phyloP scores from a whole-genome alignment of 2,329 filamentous ascomycete species.

The Alternaria dauci region DNA sequence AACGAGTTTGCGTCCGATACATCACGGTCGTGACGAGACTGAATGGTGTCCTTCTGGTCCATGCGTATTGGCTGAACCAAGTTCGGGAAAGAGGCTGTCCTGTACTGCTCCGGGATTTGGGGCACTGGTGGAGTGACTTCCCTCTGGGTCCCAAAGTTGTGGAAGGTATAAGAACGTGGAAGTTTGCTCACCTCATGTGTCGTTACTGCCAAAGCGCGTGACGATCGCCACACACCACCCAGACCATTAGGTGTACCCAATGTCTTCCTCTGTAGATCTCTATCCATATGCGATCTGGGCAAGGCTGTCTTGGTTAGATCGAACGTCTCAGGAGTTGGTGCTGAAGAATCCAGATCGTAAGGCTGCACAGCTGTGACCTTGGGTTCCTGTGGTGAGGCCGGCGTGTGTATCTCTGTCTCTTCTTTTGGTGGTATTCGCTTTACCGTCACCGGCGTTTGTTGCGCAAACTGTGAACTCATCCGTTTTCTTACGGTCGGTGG shows the following conservation, averaged over 20 bases:
- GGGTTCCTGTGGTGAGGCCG: background rate
- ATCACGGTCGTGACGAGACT: background rate
- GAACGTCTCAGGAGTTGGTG: slow-evolving; percentile 7
- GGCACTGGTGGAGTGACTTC: slow-evolving; percentile 36
- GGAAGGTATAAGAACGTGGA: slow-evolving; percentile 41
- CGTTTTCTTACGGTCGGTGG: slow-evolving; percentile 27
- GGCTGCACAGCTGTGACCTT: slow-evolving; percentile 20
- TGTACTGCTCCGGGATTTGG: slow-evolving; percentile 34
- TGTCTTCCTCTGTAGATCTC: slow-evolving; percentile 29
- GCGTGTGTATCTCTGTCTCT: slow-evolving; percentile 7
- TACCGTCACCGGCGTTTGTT: slow-evolving; percentile 32
- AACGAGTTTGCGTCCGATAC: slow-evolving; percentile 12
- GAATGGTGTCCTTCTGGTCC: background rate
- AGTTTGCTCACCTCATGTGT: slow-evolving; percentile 47
- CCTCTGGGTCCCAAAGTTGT: slow-evolving; percentile 28
- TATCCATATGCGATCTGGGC: slow-evolving; percentile 26
- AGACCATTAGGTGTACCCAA: slow-evolving; percentile 32
- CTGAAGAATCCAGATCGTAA: slow-evolving; percentile 26
- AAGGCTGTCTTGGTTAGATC: slow-evolving; percentile 13
- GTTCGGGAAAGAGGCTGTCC: slow-evolving; percentile 25
- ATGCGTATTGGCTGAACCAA: slow-evolving; percentile 10
- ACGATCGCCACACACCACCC: slow-evolving; percentile 32
- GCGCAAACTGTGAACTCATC: slow-evolving; percentile 23
- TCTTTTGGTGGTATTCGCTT: slow-evolving; percentile 23
- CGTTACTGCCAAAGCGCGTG: slow-evolving; percentile 25